phyloP scores from a whole-genome alignment of 495 filamentous ascomycete genomes.

The Xylaria nigripes region DNA sequence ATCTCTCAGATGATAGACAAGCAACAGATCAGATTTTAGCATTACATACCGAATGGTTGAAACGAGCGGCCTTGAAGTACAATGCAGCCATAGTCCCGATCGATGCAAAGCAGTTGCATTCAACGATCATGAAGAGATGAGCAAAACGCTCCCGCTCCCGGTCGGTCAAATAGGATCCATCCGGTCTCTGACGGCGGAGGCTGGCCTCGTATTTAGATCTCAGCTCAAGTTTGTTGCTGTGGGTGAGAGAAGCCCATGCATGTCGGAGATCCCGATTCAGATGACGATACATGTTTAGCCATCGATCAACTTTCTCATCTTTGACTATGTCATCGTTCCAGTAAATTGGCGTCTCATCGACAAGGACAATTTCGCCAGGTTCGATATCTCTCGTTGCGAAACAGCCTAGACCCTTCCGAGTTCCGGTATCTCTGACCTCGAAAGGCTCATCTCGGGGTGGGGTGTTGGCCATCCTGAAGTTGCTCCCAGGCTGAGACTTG shows the following conservation, averaged over 20 bases:
- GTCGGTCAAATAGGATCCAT: background rate
- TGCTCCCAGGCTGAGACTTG: too few species aligned
- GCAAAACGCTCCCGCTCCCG: background rate
- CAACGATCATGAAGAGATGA: background rate
- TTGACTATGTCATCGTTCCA: background rate
- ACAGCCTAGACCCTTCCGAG: background rate
- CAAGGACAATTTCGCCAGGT: background rate
- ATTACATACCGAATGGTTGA: conserved; percentile 6
- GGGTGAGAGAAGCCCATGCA: background rate
- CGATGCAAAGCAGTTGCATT: background rate
- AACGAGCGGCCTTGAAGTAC: background rate
- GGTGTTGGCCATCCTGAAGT: background rate
- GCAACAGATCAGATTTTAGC: background rate
- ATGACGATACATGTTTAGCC: background rate
- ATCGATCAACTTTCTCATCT: background rate
- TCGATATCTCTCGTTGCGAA: conserved; percentile 2
- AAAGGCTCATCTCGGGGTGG: background rate
- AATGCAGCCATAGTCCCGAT: background rate
- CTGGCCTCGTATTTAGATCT: background rate
- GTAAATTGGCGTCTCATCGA: background rate
- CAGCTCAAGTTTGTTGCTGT: background rate
- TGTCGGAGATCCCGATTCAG: too few species aligned
- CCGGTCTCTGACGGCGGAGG: background rate
- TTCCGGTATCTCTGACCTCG: background rate
- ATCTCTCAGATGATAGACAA: background rate